phyloP scores from a whole-genome alignment of 495 filamentous ascomycete species.

The Neohortaea acidophila region DNA sequence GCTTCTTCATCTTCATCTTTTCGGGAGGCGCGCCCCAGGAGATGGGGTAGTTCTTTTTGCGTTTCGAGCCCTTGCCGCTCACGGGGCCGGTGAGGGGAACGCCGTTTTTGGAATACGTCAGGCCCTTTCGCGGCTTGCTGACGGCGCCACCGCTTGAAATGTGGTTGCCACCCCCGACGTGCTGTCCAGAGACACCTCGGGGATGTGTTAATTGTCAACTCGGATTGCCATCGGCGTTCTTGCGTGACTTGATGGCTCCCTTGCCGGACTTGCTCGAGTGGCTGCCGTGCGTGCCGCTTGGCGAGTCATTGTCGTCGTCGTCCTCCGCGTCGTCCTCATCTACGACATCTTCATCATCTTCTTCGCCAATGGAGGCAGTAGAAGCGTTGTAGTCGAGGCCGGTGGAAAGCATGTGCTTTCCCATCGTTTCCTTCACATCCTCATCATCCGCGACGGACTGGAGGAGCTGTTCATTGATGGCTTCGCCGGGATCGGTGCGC shows the following conservation, averaged over 20 bases:
- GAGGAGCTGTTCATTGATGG: slow-evolving; percentile 79
- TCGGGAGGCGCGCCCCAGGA: slow-evolving; percentile 82
- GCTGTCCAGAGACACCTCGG: slow-evolving; percentile 34
- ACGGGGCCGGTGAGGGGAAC: slow-evolving; percentile 29
- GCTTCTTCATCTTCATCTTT: slow-evolving; percentile 96
- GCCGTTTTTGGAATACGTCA: slow-evolving; percentile 35
- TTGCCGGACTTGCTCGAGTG: slow-evolving; percentile 36
- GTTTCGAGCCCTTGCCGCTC: slow-evolving; percentile 38
- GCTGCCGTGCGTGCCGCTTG: slow-evolving; percentile 17
- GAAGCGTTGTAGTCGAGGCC: slow-evolving; percentile 34
- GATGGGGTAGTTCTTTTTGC: slow-evolving; percentile 78
- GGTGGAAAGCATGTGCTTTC: slow-evolving; percentile 56
- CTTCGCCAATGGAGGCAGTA: slow-evolving; percentile 40
- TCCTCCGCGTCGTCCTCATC: slow-evolving; percentile 47
- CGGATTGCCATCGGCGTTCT: slow-evolving; percentile 20
- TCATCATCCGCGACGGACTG: slow-evolving; percentile 70
- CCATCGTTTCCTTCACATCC: slow-evolving; percentile 67
- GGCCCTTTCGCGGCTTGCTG: slow-evolving; percentile 21
- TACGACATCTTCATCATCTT: slow-evolving; percentile 44
- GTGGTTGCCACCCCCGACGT: slow-evolving; percentile 38
- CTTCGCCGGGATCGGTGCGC: slow-evolving; percentile 89
- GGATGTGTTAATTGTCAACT: slow-evolving; percentile 46
- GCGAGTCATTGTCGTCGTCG: slow-evolving; percentile 42
- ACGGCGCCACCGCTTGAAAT: slow-evolving; percentile 12
- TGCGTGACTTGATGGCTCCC: slow-evolving; percentile 30